Evolutionary conservation across 2,329 filamentous ascomycete species (phyloP).

Genomic region (Fusarium sp.): DNA sequence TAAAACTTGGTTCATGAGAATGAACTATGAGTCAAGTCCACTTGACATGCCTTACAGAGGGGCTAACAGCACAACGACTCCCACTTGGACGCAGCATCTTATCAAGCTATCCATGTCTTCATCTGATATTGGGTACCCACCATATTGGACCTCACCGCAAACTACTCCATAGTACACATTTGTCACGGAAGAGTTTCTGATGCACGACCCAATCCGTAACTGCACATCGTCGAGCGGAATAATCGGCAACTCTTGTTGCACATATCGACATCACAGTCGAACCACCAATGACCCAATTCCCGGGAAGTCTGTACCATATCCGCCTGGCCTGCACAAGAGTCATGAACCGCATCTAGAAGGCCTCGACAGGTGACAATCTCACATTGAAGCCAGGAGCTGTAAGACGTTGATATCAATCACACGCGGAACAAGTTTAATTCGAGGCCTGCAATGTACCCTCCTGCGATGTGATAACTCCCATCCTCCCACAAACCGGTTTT

Average conservation of each 20-base stretch:
- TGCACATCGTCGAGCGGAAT: not conserved
- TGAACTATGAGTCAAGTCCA: not conserved
- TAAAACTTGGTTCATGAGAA: not conserved
- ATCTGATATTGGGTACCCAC: constrained; percentile 27
- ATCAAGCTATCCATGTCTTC: constrained; percentile 12
- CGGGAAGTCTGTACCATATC: constrained; percentile 19
- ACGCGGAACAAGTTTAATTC: constrained; percentile 13
- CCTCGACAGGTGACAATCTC: constrained; percentile 13
- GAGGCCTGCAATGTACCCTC: constrained; percentile 34
- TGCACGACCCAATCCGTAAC: constrained; percentile 5
- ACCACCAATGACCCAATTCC: constrained; percentile 28
- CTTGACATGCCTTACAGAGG: constrained; percentile 5
- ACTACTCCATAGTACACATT: not conserved
- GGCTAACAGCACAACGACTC: constrained; percentile 7
- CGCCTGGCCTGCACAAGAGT: constrained; percentile 7
- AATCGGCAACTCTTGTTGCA: not conserved
- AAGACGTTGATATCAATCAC: constrained; percentile 8
- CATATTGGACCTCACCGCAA: constrained; percentile 32
- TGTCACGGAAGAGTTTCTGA: constrained; percentile 3
- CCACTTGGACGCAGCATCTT: constrained; percentile 14
- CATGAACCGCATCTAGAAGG: constrained; percentile 8
- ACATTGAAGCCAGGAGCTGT: not conserved
- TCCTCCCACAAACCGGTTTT: constrained; percentile 37
- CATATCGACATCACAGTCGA: constrained; percentile 28
- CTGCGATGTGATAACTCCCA: constrained; percentile 27